These are phyloP conservation scores for Dryadomyces sulphureus DNA, from an alignment of 2,329 filamentous ascomycete genomes.

Conservation along the genomic window DNA sequence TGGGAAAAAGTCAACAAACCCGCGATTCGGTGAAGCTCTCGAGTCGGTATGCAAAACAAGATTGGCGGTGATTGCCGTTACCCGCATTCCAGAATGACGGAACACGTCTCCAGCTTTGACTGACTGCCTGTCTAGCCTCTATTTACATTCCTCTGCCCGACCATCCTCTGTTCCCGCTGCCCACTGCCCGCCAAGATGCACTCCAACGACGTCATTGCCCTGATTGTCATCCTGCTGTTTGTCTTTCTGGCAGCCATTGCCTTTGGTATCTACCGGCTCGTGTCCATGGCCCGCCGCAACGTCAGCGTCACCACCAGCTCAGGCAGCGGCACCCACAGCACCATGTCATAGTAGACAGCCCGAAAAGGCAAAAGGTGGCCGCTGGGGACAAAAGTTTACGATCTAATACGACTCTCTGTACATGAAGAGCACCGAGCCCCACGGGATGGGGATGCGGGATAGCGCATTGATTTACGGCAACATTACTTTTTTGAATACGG, in stretches of 20 bases:
- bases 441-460: not conserved
- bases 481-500: not conserved
- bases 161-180: constrained; percentile 15
- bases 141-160: not conserved
- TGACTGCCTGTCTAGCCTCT: no score
- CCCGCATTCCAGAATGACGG: no score
- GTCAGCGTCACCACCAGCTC: constrained; percentile 22
- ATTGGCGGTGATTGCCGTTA: no score
- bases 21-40: no score
- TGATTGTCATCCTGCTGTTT: constrained; percentile 55
- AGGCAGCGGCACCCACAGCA: constrained; percentile 5
- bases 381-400: not conserved
- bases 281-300: constrained; percentile 32
- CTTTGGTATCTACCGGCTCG: constrained; percentile 49
- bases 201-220: constrained; percentile 52
- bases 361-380: not conserved
- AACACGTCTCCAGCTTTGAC: no score
- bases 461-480: not conserved
- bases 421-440: not conserved
- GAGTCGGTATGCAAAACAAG: no score
- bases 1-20: no score
- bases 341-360: not conserved
- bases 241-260: constrained; percentile 43
- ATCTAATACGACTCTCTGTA: not conserved
- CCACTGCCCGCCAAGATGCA: constrained; percentile 28